Percentiles rank a stretch among this genome's conserved stretches.
phyloP scores from a whole-genome alignment of 345 rosid genomes.

The Melastoma malabathricum region DNA sequence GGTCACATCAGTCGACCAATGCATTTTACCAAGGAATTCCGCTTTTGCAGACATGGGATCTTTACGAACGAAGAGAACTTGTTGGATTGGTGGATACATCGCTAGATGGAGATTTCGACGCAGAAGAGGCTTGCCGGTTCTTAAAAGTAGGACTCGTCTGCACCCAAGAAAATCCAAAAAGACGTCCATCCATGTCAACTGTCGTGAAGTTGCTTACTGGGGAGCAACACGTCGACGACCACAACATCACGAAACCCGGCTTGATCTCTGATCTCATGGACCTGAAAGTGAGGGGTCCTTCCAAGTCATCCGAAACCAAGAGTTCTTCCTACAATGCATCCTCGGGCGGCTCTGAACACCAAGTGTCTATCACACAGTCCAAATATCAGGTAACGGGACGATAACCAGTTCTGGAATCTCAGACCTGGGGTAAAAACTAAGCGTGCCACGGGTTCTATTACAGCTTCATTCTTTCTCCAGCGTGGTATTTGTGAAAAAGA shows the following conservation, averaged over 20 bases:
- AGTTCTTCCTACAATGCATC: constrained; percentile 25
- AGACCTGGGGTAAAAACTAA: too few relatives aligned
- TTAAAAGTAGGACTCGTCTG: constrained; percentile 44
- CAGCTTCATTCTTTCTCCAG: too few relatives aligned
- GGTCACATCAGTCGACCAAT: neutral
- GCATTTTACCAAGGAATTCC: constrained; percentile 1
- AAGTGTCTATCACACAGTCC: constrained; percentile 33
- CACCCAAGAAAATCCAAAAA: constrained; percentile 47
- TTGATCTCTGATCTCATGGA: constrained; percentile 28
- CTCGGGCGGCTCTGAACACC: constrained; percentile 27
- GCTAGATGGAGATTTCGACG: constrained; percentile 19
- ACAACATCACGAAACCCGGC: constrained; percentile 29
- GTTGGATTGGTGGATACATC: constrained; percentile 42
- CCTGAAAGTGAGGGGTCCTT: constrained; percentile 18
- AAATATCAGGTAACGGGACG: constrained; percentile 28
- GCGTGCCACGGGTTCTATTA: too few relatives aligned
- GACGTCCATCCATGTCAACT: constrained; percentile 42
- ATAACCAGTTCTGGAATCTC: constrained; percentile 17
- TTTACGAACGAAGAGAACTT: constrained; percentile 56
- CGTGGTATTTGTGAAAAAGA: too few relatives aligned
- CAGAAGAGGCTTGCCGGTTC: constrained; percentile 35
- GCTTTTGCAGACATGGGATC: constrained; percentile 67
- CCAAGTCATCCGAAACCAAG: constrained; percentile 7
- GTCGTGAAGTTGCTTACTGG: constrained; percentile 34
- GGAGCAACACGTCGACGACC: constrained; percentile 15